Conservation (phyloP, 495 filamentous ascomycete genomes). For the Lepraria neglecta region DNA sequence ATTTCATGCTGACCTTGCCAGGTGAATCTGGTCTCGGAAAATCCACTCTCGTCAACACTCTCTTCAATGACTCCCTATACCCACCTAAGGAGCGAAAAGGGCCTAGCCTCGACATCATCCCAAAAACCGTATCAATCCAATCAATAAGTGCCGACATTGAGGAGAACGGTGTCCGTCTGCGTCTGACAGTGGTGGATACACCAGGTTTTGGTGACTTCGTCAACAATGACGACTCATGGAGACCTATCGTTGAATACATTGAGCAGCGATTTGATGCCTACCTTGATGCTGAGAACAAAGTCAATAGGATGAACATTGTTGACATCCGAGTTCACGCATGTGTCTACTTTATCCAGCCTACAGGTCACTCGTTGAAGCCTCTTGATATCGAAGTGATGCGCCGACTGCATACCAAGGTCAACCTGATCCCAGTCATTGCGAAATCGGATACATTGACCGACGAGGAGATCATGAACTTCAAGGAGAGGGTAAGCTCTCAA, state of each 20-base stretch:
- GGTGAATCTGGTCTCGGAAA: constrained; percentile 99
- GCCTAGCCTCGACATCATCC: constrained; percentile 93
- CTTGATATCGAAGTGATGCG: constrained; percentile 99
- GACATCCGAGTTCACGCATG: constrained; percentile 98
- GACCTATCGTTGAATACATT: constrained; percentile 98
- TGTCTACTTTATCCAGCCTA: constrained; percentile 99
- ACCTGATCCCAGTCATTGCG: constrained; percentile 97
- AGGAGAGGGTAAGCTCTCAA: constrained; percentile 69
- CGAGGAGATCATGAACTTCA: constrained; percentile 89
- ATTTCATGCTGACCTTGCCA: constrained; percentile 35
- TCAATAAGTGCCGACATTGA: constrained; percentile 98
- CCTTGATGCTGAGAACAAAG: constrained; percentile 98
- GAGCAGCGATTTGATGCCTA: constrained; percentile 98
- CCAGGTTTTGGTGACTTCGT: constrained; percentile 98
- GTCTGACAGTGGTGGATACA: constrained; percentile 94
- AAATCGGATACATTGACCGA: constrained; percentile 98
- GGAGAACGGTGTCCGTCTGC: constrained; percentile 96
- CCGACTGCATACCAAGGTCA: constrained; percentile 98
- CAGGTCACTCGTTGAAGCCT: constrained; percentile 98
- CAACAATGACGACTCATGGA: constrained; percentile 99
- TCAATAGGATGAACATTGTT: constrained; percentile 98
- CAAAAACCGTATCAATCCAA: constrained; percentile 98
- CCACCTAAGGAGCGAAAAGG: constrained; percentile 96
- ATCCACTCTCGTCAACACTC: constrained; percentile 96
- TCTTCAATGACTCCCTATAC: constrained; percentile 99